Percentiles rank a stretch among this genome's conserved stretches.
Conservation (phyloP, 148 eudicot species). For the Amaranthus palmeri region DNA sequence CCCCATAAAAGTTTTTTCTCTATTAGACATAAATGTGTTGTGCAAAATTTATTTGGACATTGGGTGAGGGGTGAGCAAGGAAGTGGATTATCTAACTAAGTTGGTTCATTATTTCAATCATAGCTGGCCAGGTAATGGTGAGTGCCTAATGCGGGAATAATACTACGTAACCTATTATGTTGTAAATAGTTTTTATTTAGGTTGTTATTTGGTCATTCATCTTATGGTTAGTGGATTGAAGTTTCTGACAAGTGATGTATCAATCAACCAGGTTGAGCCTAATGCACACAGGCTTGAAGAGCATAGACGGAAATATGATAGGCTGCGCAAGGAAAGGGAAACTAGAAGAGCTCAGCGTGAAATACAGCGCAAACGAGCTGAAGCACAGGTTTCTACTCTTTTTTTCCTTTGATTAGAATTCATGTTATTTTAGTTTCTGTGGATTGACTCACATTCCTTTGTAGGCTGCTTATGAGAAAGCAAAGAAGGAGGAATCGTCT, state of each 20-base stretch:
- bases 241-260: background rate
- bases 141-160: background rate
- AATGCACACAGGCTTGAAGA: conserved; percentile 89
- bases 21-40: too few species aligned
- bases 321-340: conserved; percentile 67
- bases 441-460: conserved; percentile 9
- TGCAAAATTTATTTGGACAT: too few species aligned
- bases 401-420: background rate
- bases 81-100: background rate
- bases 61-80: too few species aligned
- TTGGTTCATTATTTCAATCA: background rate
- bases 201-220: background rate
- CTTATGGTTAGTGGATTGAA: background rate
- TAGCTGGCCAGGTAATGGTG: background rate
- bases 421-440: background rate
- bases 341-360: conserved; percentile 54
- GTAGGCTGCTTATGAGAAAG: conserved; percentile 95
- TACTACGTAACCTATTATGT: background rate
- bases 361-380: conserved; percentile 56
- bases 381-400: conserved; percentile 51
- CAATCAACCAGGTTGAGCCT: conserved; percentile 63
- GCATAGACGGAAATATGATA: conserved; percentile 79
- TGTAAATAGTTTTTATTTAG: background rate
- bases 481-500: conserved; percentile 71
- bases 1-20: too few species aligned